Evolutionary conservation across 139 green algal genomes (phyloP).

Genomic region (Coelastrella sp.): DNA sequence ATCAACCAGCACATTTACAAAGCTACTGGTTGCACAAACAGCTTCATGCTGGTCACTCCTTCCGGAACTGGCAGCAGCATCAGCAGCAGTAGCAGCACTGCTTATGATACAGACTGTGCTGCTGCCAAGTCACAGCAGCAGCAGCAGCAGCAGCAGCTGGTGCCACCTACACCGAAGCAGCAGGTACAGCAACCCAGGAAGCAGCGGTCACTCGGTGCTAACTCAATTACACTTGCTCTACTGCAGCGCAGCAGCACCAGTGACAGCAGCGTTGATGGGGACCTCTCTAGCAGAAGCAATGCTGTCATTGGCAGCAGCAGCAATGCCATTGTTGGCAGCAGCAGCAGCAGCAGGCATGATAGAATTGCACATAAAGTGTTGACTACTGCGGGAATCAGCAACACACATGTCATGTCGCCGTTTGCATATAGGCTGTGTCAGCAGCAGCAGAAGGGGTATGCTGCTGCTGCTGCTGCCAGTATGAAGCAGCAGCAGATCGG

Average conservation of each 20-base stretch:
- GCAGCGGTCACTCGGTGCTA: not conserved
- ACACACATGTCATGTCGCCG: not conserved
- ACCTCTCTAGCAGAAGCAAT: too few relatives aligned
- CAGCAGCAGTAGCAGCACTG: too few relatives aligned
- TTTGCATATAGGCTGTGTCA: not conserved
- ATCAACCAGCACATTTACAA: slow-evolving; percentile 16
- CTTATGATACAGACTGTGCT: too few relatives aligned
- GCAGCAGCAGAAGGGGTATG: slow-evolving; percentile 15
- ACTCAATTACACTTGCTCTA: not conserved
- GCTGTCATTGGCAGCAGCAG: too few relatives aligned
- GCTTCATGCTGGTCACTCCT: too few relatives aligned
- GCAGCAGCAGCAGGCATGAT: not conserved
- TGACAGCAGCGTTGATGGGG: too few relatives aligned
- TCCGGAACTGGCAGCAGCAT: too few relatives aligned
- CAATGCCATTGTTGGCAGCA: not conserved
- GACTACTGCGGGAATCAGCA: slow-evolving; percentile 2
- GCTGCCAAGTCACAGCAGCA: too few relatives aligned
- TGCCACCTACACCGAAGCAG: too few relatives aligned
- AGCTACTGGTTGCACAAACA: not conserved
- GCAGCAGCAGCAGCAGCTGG: too few relatives aligned
- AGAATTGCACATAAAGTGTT: not conserved
- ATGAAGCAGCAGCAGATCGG: not conserved
- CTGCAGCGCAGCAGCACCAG: not conserved
- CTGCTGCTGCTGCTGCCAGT: too few relatives aligned
- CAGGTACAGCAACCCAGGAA: not conserved